Base-by-base conservation (phyloP, 208 protist species). In the Leishmania gerbilli region DNA sequence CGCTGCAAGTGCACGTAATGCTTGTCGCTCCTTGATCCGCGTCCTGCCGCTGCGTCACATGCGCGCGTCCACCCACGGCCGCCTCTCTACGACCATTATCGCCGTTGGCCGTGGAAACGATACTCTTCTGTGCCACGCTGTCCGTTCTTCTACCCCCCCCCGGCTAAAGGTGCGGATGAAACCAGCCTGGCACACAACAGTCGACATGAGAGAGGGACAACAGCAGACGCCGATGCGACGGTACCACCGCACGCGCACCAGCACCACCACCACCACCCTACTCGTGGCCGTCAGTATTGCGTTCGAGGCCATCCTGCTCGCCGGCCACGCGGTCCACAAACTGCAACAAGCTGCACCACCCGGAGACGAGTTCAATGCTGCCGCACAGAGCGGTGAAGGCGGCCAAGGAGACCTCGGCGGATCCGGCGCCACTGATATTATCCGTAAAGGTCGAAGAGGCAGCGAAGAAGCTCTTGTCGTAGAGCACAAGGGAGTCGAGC, bases 361-460 rank as follows among this genome's bases (percentile, higher is more conserved):
- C 89, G 6, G 82, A 80, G 1, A 82, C 78, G 15, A 95, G 84
- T 24, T 86, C 83, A 47, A 93, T 80, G 42, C 87, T 86, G 17
- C 92, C 92, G 65, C 91, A 96, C 51, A 96, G 79, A 0, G 90
- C 84, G 15, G 93, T 95, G 27, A 89, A 79, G 34, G 92, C 90
- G 11, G 90, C 84, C n/a, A 95, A 58, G n/a, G 81, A 79, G 19
- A 96, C 94, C 74, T 95, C 92, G 5, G 76, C 67, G 24, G 94
- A 91, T n/a, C 88, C 67, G 2, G 21, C 31, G 3, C 9, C 45
- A 42, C n/a, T 13, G 19, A 8, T 42, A 27, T 9, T 42, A 27
- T 9, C 19, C 11, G 8, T 15, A 6, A 3, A 3, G 34, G 53
- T 21, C 77, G 40, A 51, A 9, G 53, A 31, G 7, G 80, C 2